phyloP scores from a whole-genome alignment of 768 basidiomycete species.

The button mushroom (Agaricus bisporus) region DNA sequence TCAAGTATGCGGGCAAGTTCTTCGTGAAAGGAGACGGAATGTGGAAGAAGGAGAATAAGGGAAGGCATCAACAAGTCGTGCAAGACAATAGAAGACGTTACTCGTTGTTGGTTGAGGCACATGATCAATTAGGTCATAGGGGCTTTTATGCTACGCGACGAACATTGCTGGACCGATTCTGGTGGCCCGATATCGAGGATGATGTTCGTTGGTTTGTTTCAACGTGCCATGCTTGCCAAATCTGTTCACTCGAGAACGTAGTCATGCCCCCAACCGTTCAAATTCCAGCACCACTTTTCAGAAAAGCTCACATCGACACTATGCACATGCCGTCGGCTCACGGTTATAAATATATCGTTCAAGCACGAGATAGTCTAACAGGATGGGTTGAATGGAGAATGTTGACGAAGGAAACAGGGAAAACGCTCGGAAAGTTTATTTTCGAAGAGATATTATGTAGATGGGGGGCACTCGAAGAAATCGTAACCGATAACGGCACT shows the following conservation, averaged over 20 bases:
- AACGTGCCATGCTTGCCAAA: slow-evolving; percentile 25
- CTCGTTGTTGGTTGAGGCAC: slow-evolving; percentile 16
- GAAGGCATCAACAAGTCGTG: slow-evolving; percentile 20
- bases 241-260: slow-evolving; percentile 16
- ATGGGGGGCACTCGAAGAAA: slow-evolving; percentile 27
- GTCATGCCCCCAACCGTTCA: slow-evolving; percentile 20
- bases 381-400: slow-evolving; percentile 24
- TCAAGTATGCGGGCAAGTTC: background rate
- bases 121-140: slow-evolving; percentile 21
- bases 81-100: slow-evolving; percentile 8
- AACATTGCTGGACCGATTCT: slow-evolving; percentile 20
- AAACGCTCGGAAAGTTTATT: slow-evolving; percentile 16
- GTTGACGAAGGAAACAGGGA: slow-evolving; percentile 22
- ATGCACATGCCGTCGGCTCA: slow-evolving; percentile 32
- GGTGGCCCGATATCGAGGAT: slow-evolving; percentile 23
- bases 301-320: slow-evolving; percentile 30
- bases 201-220: slow-evolving; percentile 20
- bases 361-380: slow-evolving; percentile 27
- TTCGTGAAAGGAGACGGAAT: slow-evolving; percentile 11
- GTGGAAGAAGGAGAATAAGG: slow-evolving; percentile 16
- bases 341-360: slow-evolving; percentile 28
- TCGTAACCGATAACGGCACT: slow-evolving; percentile 33
- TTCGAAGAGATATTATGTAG: slow-evolving; percentile 16
- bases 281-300: slow-evolving; percentile 21
- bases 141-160: slow-evolving; percentile 18